A percentile compares a stretch with the other conserved stretches of the same genome.
Conservation (phyloP, 2,329 filamentous ascomycete species). For the Hysterium pulicare region DNA sequence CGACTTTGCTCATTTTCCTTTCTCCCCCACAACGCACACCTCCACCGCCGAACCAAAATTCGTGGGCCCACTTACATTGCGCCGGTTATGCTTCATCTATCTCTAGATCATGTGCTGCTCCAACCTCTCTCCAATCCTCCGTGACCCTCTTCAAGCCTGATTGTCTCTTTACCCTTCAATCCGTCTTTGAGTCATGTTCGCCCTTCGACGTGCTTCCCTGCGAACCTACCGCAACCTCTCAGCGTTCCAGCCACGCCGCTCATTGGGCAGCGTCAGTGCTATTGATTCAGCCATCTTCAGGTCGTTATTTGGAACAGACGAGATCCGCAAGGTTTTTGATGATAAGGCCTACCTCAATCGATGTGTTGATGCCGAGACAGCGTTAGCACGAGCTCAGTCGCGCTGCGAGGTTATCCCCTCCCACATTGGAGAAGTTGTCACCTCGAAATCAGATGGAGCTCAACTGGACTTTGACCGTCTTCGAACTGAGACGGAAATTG, state of each 20-base stretch:
- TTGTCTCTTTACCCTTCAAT: not conserved
- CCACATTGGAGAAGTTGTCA: constrained; percentile 34
- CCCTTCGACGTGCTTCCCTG: constrained; percentile 13
- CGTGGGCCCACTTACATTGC: not conserved
- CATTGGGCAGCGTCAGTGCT: constrained; percentile 31
- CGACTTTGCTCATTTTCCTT: too few relatives aligned
- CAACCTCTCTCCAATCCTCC: not conserved
- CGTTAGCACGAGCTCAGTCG: constrained; percentile 51
- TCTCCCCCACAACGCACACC: too few relatives aligned
- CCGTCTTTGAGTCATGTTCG: not conserved
- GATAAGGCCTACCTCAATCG: constrained; percentile 49
- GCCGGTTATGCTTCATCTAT: not conserved
- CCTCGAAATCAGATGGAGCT: constrained; percentile 23
- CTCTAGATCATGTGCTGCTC: not conserved
- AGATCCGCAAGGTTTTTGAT: constrained; percentile 50
- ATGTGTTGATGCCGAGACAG: constrained; percentile 52
- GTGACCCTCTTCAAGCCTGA: too few relatives aligned
- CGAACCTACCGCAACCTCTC: constrained; percentile 17
- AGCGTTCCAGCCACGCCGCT: constrained; percentile 17
- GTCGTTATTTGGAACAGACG: constrained; percentile 51
- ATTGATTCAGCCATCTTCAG: constrained; percentile 53
- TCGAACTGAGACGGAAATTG: constrained; percentile 48
- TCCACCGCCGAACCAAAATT: too few relatives aligned
- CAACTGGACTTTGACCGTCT: constrained; percentile 45
- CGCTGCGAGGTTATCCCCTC: constrained; percentile 47